Evolutionary conservation across 1,139 yeast genomes (phyloP).

Genomic region (Diutina pseudorugosa): DNA sequence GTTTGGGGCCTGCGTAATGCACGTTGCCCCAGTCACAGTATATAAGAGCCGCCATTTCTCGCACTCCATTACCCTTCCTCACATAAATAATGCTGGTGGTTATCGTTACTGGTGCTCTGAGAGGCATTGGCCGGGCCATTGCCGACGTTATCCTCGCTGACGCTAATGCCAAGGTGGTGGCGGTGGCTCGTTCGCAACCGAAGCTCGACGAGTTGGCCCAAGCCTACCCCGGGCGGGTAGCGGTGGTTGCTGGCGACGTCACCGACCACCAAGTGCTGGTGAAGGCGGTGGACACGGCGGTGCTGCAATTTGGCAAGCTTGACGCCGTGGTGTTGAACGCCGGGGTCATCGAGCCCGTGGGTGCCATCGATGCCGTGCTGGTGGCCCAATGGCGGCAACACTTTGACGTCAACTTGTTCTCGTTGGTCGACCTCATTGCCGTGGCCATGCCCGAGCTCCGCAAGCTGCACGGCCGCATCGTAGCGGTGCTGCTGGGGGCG

Average conservation of each 20-base stretch:
- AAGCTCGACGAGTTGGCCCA: slow-evolving; percentile 31
- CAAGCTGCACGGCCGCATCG: slow-evolving; percentile 43
- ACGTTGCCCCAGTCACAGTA: neutral
- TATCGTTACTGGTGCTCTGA: slow-evolving; percentile 62
- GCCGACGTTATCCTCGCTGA: slow-evolving; percentile 38
- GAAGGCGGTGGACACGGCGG: slow-evolving; percentile 35
- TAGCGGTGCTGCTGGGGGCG: slow-evolving; percentile 85
- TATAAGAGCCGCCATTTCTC: neutral
- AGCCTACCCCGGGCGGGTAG: slow-evolving; percentile 40
- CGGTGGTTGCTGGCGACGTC: slow-evolving; percentile 57
- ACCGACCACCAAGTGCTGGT: slow-evolving; percentile 26
- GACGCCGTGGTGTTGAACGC: slow-evolving; percentile 78
- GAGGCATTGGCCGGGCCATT: slow-evolving; percentile 60
- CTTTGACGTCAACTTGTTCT: slow-evolving; percentile 70
- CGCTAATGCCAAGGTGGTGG: slow-evolving; percentile 33
- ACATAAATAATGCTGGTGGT: slow-evolving; percentile 8
- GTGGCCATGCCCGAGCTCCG: slow-evolving; percentile 48
- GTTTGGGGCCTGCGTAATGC: neutral
- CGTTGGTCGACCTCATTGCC: slow-evolving; percentile 53
- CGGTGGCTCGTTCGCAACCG: slow-evolving; percentile 56
- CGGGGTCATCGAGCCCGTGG: slow-evolving; percentile 77
- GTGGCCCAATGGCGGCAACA: slow-evolving; percentile 48
- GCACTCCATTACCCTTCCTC: neutral
- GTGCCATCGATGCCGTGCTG: slow-evolving; percentile 36
- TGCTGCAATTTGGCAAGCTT: slow-evolving; percentile 43